Base-by-base conservation (phyloP, 1,139 yeast genomes). In the Kurtzmaniella quercitrusa region DNA sequence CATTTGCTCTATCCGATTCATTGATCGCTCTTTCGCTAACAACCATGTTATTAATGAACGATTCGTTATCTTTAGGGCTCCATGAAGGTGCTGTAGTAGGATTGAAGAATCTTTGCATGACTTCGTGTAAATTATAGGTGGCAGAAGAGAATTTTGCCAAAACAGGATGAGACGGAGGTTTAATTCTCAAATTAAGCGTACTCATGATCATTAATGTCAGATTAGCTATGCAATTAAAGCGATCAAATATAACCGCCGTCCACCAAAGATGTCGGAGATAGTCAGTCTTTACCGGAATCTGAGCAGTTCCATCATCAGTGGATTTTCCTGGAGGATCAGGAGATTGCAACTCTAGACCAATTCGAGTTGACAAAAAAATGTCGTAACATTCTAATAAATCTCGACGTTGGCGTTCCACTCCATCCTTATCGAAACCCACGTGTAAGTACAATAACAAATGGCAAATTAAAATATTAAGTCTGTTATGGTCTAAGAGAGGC, bases 361-460 rank as follows among this genome's bases (percentile, higher is more conserved):
- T 59, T 1, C 64, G 65, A 30, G 64, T 42, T 3, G 66, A 52
- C 17, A 57, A 54, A 1, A 62, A 63, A 22, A 60, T 45, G 39
- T 61, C 61, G 21, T 66, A 53, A 2, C 69, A 63, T 23, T 53
- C 55, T 12, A 60, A 54, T 35, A 67, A 46, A 47, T 68, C 74
- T 42, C 64, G 66, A n/a, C 66, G 55, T 42, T 66, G 57, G 38
- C 62, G 65, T 45, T 69, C 74, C 45, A 54, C 60, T 2, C 74
- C 72, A 30, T 56, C 51, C 45, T 56, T 56, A 43, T 61, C 59
- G 40, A 58, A 60, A 35, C 57, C 58, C 45, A 59, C 65, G 47
- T 61, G 66, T 12, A 60, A 48, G 18, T 60, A 51, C 11, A 68
- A 53, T 15, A 68, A 52, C 15, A 61, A 47, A 50, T 55, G 61